Evolutionary conservation across 441 rosid species (phyloP), one percentile per base, ranked within the genome.

Genomic region (Populus hybrid): DNA sequence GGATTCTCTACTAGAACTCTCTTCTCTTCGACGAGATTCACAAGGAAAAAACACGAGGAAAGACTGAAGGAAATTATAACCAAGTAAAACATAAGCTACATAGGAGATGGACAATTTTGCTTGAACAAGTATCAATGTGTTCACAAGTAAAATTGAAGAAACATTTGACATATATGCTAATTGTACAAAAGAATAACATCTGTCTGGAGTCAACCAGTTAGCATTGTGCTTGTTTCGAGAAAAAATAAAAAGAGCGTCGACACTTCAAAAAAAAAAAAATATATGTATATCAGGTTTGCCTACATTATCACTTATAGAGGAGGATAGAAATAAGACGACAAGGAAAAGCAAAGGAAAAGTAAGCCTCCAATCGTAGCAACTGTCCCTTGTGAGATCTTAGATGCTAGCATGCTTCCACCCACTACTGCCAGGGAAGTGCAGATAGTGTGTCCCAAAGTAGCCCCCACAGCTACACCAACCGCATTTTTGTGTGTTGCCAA

Each of bases 351-450:
- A 0, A 96, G 97, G 91, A 96, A 96, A 73, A 96, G 98, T 71
- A 96, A 72, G 82, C 99, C 99, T 75, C 99, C 99, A 7, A 96
- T 78, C 0, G 91, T 89, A 3, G 98, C 99, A 23, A 96, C 99
- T 0, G 99, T 94, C 81, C 95, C 89, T 80, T 96, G 99, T 0
- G 99, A 94, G 82, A 96, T 96, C 85, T 89, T 96, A 66, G 99
- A 89, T 40, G 99, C 99, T 30, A 96, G 82, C 95, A 96, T 88
- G 89, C 99, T 96, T 77, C 99, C 99, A 71, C 99, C 99, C 36
- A 96, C 89, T 80, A 96, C 99, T 5, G 99, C 99, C 78, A 96
- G 16, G 1, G 99, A 96, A 10, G 98, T 96, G 78, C 99, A 96
- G 12, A 95, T 67, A 0, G 96, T 82, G 64, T 80, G 82, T 14